Evolutionary conservation across 2,329 filamentous ascomycete genomes (phyloP), one percentile per base, ranked within the genome.

Genomic region (Podosphaera aphanis): DNA sequence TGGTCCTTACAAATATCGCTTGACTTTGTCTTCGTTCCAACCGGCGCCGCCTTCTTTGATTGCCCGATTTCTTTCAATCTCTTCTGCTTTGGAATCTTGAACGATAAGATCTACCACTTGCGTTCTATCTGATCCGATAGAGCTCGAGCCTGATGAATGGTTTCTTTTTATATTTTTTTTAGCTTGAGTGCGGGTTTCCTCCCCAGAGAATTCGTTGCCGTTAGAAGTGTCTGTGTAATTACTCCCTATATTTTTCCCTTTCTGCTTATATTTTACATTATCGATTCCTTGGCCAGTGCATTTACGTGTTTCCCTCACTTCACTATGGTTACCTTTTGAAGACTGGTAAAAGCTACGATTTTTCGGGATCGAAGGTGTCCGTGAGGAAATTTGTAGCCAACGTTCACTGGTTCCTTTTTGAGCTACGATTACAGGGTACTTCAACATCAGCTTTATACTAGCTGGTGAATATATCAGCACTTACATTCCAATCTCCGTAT

Each of bases 371-470:
- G 70, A 72, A 42, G 75, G 56, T 20, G 74, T 65, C 36, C 59
- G 60, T 8, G 71, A 71, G 40, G 66, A 62, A 43, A 62, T 53
- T 47, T 64, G 61, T 43, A 78, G 57, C 57, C 77, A 81, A 50
- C 79, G 70, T 48, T 86, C 79, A 47, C 75, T 70, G 25, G 78
- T 69, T 15, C 84, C 80, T 51, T 84, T 73, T 59, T 81, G 73
- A 18, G 76, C 86, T 29, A 86, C 88, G 52, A 95, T 86, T 23
- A 95, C 88, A 20, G 86, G 88, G 61, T 95, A 95, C 83, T 90
- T 55, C 44, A 48, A 16, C 44, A 16, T 52, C 66, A 46, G 64
- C 57, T 48, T 41, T 20, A 31, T 31, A 43, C 39, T 13, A 43
- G 38, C 20, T 10, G 8, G 31, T 11, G 31, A 15, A 19, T 15